phyloP scores from a whole-genome alignment of 148 eudicot genomes.

The Heliamphora exappendiculata region DNA sequence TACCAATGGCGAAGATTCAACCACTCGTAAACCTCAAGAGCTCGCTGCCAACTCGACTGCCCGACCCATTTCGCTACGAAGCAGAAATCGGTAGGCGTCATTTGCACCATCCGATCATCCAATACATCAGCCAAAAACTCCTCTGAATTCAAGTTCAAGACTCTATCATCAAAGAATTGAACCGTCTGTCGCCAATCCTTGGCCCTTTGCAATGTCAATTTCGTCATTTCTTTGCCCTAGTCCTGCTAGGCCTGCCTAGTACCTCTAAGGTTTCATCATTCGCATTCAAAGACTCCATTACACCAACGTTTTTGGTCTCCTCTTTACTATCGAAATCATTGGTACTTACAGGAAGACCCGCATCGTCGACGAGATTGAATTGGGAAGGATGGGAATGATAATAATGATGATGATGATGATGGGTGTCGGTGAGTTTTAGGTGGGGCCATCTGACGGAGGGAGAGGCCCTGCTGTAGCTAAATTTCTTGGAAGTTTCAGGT shows the following conservation, averaged over 20 bases:
- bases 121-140: slow-evolving; percentile 89
- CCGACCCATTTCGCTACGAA: slow-evolving; percentile 88
- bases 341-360: slow-evolving; percentile 6
- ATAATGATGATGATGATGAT: too few species aligned
- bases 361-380: slow-evolving; percentile 18
- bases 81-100: slow-evolving; percentile 90
- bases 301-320: slow-evolving; percentile 11
- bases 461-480: slow-evolving; percentile 70
- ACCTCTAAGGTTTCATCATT: slow-evolving; percentile 45
- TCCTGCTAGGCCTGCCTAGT: slow-evolving; percentile 58
- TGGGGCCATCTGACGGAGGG: slow-evolving; percentile 94
- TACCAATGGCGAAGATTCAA: slow-evolving; percentile 80
- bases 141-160: slow-evolving; percentile 51
- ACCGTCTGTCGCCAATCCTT: slow-evolving; percentile 90
- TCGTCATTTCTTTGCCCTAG: slow-evolving; percentile 67
- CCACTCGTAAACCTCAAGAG: slow-evolving; percentile 94
- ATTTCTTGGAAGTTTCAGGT: slow-evolving; percentile 39
- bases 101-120: slow-evolving; percentile 63
- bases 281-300: too few species aligned
- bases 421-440: slow-evolving; percentile 39
- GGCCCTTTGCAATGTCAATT: slow-evolving; percentile 78
- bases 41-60: slow-evolving; percentile 74
- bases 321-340: slow-evolving; percentile 19
- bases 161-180: slow-evolving; percentile 62
- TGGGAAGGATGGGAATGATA: slow-evolving; percentile 35